Percentiles rank a stretch among this genome's conserved stretches.
These are phyloP conservation scores for Terfezia claveryi DNA, from an alignment of 495 filamentous ascomycete genomes.

Conservation along the genomic window DNA sequence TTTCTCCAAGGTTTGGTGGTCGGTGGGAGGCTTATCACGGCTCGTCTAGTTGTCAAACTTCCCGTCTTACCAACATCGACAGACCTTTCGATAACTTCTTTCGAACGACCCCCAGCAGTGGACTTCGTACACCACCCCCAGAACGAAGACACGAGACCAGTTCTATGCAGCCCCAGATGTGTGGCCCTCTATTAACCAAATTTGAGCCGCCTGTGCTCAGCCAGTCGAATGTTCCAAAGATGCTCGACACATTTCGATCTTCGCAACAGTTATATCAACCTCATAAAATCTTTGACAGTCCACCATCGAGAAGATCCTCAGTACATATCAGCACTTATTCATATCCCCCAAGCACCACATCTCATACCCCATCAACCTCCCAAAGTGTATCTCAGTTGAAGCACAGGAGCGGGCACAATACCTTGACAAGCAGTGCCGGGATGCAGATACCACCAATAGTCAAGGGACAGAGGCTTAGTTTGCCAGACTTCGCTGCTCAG, in stretches of 20 bases:
- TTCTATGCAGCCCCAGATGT: conserved; percentile 2
- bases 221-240: conserved; percentile 7
- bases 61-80: conserved; percentile 6
- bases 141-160: conserved; percentile 13
- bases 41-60: conserved; percentile 9
- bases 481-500: conserved; percentile 66
- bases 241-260: conserved; percentile 11
- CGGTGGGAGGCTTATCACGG: conserved; percentile 6
- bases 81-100: conserved; percentile 5
- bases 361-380: too few relatives aligned
- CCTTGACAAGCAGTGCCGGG: conserved; percentile 6
- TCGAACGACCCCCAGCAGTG: conserved; percentile 3
- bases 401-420: conserved; percentile 7
- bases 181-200: conserved; percentile 9
- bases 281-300: not conserved
- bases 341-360: too few relatives aligned
- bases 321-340: not conserved
- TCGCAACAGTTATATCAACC: not conserved
- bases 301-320: not conserved
- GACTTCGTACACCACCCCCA: conserved; percentile 15
- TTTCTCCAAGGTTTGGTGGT: not conserved
- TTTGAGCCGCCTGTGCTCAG: conserved; percentile 14
- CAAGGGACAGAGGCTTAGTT: conserved; percentile 44
- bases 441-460: conserved; percentile 40
- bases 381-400: too few relatives aligned